These are phyloP conservation scores for Colletotrichum sp. DNA, from an alignment of 2,329 filamentous ascomycete genomes.

Conservation along the genomic window DNA sequence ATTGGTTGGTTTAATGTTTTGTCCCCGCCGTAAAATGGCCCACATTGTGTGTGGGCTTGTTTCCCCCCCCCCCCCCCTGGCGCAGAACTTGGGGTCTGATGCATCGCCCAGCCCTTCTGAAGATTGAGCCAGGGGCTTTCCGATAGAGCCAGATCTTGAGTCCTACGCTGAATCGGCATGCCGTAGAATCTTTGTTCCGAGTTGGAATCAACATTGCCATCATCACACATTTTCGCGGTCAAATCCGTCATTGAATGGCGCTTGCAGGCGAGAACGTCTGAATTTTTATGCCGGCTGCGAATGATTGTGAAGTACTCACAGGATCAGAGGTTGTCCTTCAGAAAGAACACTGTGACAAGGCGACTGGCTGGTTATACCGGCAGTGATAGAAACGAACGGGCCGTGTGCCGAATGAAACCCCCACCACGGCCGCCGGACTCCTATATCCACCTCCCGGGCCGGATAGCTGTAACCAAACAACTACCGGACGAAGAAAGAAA, in stretches of 20 bases:
- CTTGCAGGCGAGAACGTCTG: not conserved
- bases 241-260: not conserved
- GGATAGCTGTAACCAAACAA: not conserved
- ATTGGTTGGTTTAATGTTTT: too few species aligned
- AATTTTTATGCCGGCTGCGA: not conserved
- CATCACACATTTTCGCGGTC: not conserved
- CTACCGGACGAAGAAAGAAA: not conserved
- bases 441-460: not conserved
- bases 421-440: not conserved
- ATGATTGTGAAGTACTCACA: not conserved
- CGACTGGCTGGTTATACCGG: not conserved
- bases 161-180: not conserved
- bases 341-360: not conserved
- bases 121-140: not conserved
- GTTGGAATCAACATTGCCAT: not conserved
- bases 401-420: not conserved
- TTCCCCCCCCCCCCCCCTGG: not conserved
- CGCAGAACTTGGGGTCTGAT: not conserved
- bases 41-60: too few species aligned
- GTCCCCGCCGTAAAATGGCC: too few species aligned
- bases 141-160: not conserved
- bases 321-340: not conserved
- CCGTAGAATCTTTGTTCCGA: not conserved
- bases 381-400: not conserved
- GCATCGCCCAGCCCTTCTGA: not conserved